Percentiles rank a stretch among this genome's conserved stretches.
Evolutionary conservation across 257 asterid species (phyloP).

Genomic region (Solanum megistacrolobum): DNA sequence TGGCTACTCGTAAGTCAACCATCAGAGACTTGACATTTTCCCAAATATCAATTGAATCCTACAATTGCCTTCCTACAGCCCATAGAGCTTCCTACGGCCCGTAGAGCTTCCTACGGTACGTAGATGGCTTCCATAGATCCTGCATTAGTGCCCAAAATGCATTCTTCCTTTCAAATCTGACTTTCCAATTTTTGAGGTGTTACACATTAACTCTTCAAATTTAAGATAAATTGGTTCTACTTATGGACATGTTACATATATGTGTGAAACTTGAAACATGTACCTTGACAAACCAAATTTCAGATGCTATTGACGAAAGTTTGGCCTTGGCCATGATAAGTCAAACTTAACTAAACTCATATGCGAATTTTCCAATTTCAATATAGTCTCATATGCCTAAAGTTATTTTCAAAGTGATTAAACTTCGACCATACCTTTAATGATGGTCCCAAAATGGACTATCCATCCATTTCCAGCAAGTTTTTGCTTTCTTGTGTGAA

Average conservation of each 20-base stretch:
- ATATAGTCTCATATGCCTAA: background rate
- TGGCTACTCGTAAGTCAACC: background rate
- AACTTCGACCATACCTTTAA: background rate
- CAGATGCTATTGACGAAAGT: background rate
- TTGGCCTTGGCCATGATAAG: background rate
- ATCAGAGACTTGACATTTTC: background rate
- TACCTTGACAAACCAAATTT: background rate
- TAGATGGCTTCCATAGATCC: background rate
- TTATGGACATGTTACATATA: background rate
- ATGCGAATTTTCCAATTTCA: background rate
- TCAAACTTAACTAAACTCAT: background rate
- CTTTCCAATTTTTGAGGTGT: background rate
- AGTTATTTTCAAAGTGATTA: background rate
- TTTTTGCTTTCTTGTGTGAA: background rate
- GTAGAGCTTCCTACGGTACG: background rate
- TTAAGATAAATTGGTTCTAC: background rate
- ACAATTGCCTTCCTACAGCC: background rate
- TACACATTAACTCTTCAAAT: background rate
- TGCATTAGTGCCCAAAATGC: background rate
- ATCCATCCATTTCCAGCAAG: background rate
- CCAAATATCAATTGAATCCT: background rate
- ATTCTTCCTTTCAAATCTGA: background rate
- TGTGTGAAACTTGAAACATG: background rate
- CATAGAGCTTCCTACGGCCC: background rate
- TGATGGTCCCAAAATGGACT: background rate